phyloP scores from a whole-genome alignment of 129 eudicot genomes.

The sunflower (Helianthus annuus) region HanXRQr2.0-SUNRISE NC_035442.2:83740813-83741312 shows the following conservation, averaged over 20 bases:
- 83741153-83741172: constrained; percentile 88
- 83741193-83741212: constrained; percentile 56
- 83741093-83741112: constrained; percentile 80
- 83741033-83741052: constrained; percentile 57
- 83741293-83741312: constrained; percentile 87
- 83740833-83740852: constrained; percentile 94
- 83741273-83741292: constrained; percentile 25
- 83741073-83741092: constrained; percentile 99
- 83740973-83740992: neutral
- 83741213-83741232: constrained; percentile 1
- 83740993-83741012: constrained; percentile 41
- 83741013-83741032: constrained; percentile 58
- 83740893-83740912: constrained; percentile 98
- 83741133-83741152: constrained; percentile 84
- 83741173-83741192: constrained; percentile 96
- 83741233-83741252: neutral
- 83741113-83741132: constrained; percentile 71
- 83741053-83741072: constrained; percentile 98
- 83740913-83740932: constrained; percentile 84
- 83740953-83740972: neutral
- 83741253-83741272: constrained; percentile 6
- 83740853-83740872: constrained; percentile 84
- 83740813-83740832: constrained; percentile 81
- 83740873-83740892: constrained; percentile 63
- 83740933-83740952: constrained; percentile 61